These are phyloP conservation scores for Backusella australiensis DNA, from an alignment of 192 early-diverging fungal genomes.

Conservation along the genomic window DNA sequence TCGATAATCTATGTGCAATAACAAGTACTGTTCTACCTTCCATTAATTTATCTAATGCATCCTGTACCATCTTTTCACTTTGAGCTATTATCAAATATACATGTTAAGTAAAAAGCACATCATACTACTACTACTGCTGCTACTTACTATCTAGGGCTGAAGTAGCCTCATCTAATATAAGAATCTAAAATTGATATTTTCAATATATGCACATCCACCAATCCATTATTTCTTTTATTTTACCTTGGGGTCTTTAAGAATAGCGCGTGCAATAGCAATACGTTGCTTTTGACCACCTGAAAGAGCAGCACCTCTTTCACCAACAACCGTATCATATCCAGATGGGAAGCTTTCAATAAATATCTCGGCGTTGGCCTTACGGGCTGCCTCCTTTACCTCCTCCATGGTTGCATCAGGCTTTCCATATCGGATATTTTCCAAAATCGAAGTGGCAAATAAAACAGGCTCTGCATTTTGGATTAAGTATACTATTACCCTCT, in stretches of 20 bases:
- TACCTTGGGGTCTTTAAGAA: conserved; percentile 56
- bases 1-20: conserved; percentile 82
- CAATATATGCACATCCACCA: neutral
- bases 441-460: conserved; percentile 74
- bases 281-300: conserved; percentile 66
- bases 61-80: conserved; percentile 70
- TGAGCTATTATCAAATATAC: conserved; percentile 38
- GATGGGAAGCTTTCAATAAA: conserved; percentile 73
- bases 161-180: conserved; percentile 83
- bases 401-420: conserved; percentile 63
- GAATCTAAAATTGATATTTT: conserved; percentile 39
- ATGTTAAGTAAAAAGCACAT: neutral
- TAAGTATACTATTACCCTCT: neutral
- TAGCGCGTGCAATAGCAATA: conserved; percentile 59
- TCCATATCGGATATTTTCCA: conserved; percentile 74
- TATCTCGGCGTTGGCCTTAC: conserved; percentile 70
- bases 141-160: conserved; percentile 61
- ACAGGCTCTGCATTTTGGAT: conserved; percentile 55
- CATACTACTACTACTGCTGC: neutral
- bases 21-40: conserved; percentile 79
- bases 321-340: conserved; percentile 90
- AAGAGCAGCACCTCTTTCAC: conserved; percentile 69
- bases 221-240: neutral
- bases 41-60: conserved; percentile 68
- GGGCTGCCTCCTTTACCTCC: conserved; percentile 64